Percentiles rank a stretch among this genome's conserved stretches.
Conservation (phyloP, 2,329 filamentous ascomycete genomes). For the Uncinocarpus reesii region DNA sequence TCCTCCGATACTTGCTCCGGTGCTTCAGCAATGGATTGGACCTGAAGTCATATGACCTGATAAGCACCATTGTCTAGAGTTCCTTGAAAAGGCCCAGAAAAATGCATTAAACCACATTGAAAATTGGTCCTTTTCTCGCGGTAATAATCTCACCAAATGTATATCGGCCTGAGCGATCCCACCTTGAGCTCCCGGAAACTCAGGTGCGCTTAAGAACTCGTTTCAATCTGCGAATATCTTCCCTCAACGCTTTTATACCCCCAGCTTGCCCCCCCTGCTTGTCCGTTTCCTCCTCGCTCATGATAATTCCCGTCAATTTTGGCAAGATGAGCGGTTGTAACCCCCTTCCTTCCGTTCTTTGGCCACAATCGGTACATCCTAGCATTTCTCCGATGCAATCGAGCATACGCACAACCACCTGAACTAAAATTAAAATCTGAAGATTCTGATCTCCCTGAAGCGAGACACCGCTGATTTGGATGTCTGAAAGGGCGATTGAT, state of each 20-base stretch:
- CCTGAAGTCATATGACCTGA: too few relatives aligned
- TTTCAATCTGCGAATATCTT: conserved; percentile 9
- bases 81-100: too few relatives aligned
- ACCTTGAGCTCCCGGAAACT: background rate
- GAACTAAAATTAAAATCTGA: conserved; percentile 7
- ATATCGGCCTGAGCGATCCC: background rate
- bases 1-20: too few relatives aligned
- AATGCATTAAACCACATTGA: too few relatives aligned
- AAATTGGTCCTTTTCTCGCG: too few relatives aligned
- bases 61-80: too few relatives aligned
- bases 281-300: conserved; percentile 3
- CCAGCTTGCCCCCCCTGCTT: background rate
- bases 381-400: conserved; percentile 7
- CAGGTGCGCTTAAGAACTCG: background rate
- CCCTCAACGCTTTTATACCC: conserved; percentile 7
- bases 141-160: too few relatives aligned
- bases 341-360: background rate
- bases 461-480: conserved; percentile 8
- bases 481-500: conserved; percentile 8
- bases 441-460: conserved; percentile 9
- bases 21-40: too few relatives aligned
- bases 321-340: background rate
- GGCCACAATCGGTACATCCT: background rate
- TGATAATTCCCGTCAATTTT: conserved; percentile 3
- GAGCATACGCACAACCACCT: conserved; percentile 8